Evolutionary conservation across 768 basidiomycete genomes (phyloP), one percentile per base, ranked within the genome.

Genomic region (Scleroderma bovista): DNA sequence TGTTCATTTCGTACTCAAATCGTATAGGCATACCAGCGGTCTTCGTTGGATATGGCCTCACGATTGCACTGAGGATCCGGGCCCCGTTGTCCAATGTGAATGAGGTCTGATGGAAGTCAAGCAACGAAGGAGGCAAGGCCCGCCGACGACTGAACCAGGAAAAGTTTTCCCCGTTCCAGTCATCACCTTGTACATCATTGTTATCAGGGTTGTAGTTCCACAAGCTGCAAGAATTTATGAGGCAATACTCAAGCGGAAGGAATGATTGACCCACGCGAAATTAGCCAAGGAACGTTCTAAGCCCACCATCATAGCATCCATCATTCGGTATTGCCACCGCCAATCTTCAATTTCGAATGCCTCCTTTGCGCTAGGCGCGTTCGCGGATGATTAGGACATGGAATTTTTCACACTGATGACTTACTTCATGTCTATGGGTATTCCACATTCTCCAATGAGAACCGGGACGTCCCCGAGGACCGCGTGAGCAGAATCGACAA

Each of bases 371-470:
- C 92, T 93, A 48, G 11, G 23, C 17, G 24, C 50, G 46, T 23
- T 26, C 23, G 3, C 22, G 26, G 9, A 29, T 29, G n/a, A 16
- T n/a, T n/a, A 32, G 16, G 44, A n/a, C 31, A 11, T 20, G 12
- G 17, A 9, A 16, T 26, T 44, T 11, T 11, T 29, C 23, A 38
- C 33, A 11, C 26, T 5, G 26, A 26, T 16, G 3, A 72, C 86
- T 38, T 59, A 93, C 93, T 99, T 97, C 77, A 96, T 81, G 59
- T 99, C 96, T 86, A 98, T 95, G 1, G 95, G 95, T 19, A 97
- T 76, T 26, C 95, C 95, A 54, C 87, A 90, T 66, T 99, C 95
- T 17, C 94, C 94, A 51, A 99, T 78, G 12, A 97, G 67, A 36
- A 92, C 80, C 11, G 95, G 95, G 16, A 69, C 78, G 59, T 93